phyloP scores from a whole-genome alignment of 2,329 filamentous ascomycete species.

The Fusarium fujikuroi region DNA sequence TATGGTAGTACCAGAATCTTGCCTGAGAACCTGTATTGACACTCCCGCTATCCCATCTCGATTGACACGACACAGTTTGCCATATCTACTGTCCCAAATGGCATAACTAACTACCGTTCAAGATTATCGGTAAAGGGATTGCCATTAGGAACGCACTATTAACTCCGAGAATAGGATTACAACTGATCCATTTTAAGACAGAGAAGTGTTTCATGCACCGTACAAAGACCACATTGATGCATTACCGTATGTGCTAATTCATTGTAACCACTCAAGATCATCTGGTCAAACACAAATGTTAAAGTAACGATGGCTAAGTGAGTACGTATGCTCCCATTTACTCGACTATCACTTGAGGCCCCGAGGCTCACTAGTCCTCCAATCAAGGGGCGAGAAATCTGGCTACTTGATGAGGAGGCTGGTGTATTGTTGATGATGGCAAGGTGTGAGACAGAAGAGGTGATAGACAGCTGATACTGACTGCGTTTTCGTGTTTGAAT shows the following conservation, averaged over 20 bases:
- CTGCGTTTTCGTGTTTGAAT: neutral
- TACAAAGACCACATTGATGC: neutral
- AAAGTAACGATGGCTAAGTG: neutral
- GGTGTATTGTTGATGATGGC: neutral
- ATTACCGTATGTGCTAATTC: neutral
- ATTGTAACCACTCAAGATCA: neutral
- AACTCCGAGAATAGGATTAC: neutral
- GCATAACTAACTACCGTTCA: neutral
- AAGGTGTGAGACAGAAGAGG: neutral
- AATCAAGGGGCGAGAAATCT: neutral
- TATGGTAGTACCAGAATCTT: accelerated
- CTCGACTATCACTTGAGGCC: neutral
- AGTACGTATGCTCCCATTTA: accelerated
- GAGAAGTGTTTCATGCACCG: accelerated
- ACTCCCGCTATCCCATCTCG: neutral
- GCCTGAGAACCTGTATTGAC: neutral
- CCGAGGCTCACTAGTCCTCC: neutral
- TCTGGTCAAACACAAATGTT: neutral
- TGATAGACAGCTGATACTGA: neutral
- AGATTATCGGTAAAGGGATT: accelerated
- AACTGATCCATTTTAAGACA: neutral
- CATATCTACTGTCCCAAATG: neutral
- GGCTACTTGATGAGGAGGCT: neutral
- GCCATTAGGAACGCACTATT: accelerated
- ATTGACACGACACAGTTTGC: no score